Base-by-base conservation (phyloP, 225 moss, liverwort and hornwort genomes). In the Bryoerythrophyllum caledonicum region DNA sequence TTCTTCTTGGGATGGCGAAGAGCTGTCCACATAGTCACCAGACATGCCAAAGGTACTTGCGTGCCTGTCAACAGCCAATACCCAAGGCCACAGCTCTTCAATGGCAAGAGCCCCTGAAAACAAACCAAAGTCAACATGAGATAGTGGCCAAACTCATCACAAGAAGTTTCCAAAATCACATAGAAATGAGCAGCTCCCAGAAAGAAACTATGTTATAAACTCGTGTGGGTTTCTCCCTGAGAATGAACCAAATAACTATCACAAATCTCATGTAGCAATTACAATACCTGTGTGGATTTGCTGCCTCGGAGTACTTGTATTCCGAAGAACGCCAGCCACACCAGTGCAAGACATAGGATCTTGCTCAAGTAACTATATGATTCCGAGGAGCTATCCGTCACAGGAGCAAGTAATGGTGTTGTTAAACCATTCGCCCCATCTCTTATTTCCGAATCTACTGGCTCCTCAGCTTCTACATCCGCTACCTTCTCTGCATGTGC, bases 231-330 rank as follows among this genome's bases (percentile, higher is more conserved):
- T 87, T 92, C 89, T 90, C 67, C 90, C 92, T 75, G 11, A 41
- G 40, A 41, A 41, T 11, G 15, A 44, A 44, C 15, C 44, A 44
- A 2, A 44, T 44, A 15, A 44, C 44, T 4, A 4, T 27, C 26
- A 7, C 30, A 52, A 35, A 37, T 7, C 7, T 37, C 37, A 37
- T 7, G 7, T 60, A 43, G 7, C 10, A 9, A 30, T 30, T 7
- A 7, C 6, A 37, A 37, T 37, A 87, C 86, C 81, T 83, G 38
- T 10, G 81, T 80, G 8, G 77, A 71, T 56, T 88, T 92, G 68
- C 90, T 90, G 70, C 91, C 94, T 75, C 91, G 70, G 17, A 97
- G 83, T 12, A 97, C 28, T 67, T 97, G 94, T 16, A 94, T 30
- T 0, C 68, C 83, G 20, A 93, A 93, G 78, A 91, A 97, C 2